Base-by-base conservation (phyloP, 2,329 filamentous ascomycete genomes). In the Zymoseptoria pseudotritici region DNA sequence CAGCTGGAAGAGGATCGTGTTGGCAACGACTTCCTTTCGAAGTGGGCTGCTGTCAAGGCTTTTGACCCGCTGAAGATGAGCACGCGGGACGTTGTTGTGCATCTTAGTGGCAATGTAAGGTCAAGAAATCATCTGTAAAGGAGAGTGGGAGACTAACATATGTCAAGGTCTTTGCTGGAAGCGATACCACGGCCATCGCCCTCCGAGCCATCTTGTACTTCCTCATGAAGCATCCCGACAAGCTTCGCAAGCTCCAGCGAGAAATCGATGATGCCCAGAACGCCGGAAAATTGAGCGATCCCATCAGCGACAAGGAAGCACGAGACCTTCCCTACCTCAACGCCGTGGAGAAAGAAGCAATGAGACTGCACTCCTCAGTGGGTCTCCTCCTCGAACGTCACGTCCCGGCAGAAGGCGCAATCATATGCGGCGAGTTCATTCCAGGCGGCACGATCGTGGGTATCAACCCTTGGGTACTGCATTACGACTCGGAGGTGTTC, bases 151-250 rank as follows among this genome's bases (percentile, higher is more conserved):
- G 17, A 26, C 21, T 31, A 19, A 55, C 1, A 11, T 17, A n/a
- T 29, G 2, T 2, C 1, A 2, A 55, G 53, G 55, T 56, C 11
- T 57, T 57, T 29, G 55, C 55, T n/a, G 75, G 75, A 4, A 71
- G 68, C 50, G 74, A 76, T 56, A 78, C 76, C 4, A 78, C 75
- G 1, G 76, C 74, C 8, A 77, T 75, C 46, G 69, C 72, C 0
- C 65, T 79, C 5, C 69, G 74, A 4, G 71, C 76, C 1, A 66
- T 76, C 31, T 67, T 79, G 59, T 76, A 78, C 60, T 68, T 74
- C 55, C 70, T 79, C n/a, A 62, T 64, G 46, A 63, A 64, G 24
- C 31, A 66, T 22, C 64, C 64, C 6, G 26, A 54, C 26, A 54
- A 52, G 50, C 13, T 52, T 1, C 17, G 20, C 29, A 64, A 64